phyloP scores from a whole-genome alignment of 2,329 filamentous ascomycete species.

The Ustilaginoidea virens region DNA sequence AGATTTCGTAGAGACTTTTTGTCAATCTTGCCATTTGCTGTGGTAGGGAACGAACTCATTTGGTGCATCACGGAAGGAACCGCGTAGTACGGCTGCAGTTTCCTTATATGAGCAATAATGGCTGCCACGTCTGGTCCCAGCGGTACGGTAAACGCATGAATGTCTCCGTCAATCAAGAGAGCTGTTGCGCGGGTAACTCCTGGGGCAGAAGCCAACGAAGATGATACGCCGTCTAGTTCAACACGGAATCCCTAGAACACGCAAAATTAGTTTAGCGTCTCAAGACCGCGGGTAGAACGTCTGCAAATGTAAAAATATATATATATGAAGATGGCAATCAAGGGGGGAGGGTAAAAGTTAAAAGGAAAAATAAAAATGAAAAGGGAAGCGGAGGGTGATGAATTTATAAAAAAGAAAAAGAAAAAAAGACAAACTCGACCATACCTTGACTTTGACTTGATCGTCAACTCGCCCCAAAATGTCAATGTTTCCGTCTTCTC shows the following conservation, averaged over 20 bases:
- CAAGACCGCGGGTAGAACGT: too few relatives aligned
- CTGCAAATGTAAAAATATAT: too few relatives aligned
- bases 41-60: slow-evolving; percentile 30
- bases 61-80: slow-evolving; percentile 30
- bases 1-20: slow-evolving; percentile 27
- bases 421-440: slow-evolving; percentile 3
- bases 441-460: slow-evolving; percentile 43
- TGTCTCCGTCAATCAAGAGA: slow-evolving; percentile 28
- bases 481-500: slow-evolving; percentile 34
- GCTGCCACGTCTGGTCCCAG: slow-evolving; percentile 17
- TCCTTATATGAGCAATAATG: slow-evolving; percentile 23
- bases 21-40: slow-evolving; percentile 40
- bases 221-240: slow-evolving; percentile 41
- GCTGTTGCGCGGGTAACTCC: slow-evolving; percentile 31
- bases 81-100: slow-evolving; percentile 38
- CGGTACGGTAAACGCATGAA: slow-evolving; percentile 35
- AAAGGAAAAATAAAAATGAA: not conserved
- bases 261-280: too few relatives aligned
- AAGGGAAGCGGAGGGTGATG: not conserved
- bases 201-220: slow-evolving; percentile 29
- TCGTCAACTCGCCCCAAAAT: slow-evolving; percentile 43
- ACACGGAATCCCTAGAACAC: slow-evolving; percentile 37
- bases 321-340: too few relatives aligned
- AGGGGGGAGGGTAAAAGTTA: not conserved
- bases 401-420: not conserved